Evolutionary conservation across 2,329 filamentous ascomycete genomes (phyloP).

Genomic region (Aspergillus pseudotamarii): DNA sequence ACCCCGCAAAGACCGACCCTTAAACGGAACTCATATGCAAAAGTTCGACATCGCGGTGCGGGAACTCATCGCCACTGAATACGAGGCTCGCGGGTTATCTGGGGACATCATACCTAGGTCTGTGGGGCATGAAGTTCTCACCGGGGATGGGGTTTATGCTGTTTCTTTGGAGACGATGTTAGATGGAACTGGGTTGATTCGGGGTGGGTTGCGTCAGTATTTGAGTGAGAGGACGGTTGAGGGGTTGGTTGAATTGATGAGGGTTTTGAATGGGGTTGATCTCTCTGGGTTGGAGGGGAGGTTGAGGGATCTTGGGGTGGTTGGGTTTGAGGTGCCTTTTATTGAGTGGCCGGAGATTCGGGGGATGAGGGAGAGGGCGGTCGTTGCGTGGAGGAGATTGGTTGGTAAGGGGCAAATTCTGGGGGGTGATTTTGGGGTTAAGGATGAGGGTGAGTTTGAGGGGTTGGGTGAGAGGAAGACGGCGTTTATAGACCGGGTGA

Average conservation of each 20-base stretch:
- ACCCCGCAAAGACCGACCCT: not conserved
- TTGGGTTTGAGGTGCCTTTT: not conserved
- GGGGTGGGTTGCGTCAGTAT: not conserved
- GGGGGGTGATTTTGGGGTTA: not conserved
- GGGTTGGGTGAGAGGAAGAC: not conserved
- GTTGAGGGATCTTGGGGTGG: not conserved
- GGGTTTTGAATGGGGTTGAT: not conserved
- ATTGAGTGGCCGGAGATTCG: not conserved
- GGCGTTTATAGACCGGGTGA: not conserved
- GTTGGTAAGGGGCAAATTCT: not conserved
- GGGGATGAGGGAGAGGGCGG: not conserved
- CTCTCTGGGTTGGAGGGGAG: not conserved
- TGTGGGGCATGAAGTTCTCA: not conserved
- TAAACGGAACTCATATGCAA: not conserved
- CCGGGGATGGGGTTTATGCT: not conserved
- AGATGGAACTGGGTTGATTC: not conserved
- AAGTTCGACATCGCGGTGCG: not conserved
- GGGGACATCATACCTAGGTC: not conserved
- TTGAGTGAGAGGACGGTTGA: not conserved
- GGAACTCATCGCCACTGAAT: not conserved
- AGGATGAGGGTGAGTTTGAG: not conserved
- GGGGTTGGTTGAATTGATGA: not conserved
- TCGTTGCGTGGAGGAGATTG: not conserved
- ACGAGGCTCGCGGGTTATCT: not conserved
- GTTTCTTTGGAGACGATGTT: not conserved